Evolutionary conservation across 1,284 basidiomycete genomes (phyloP).

Genomic region (Tylopilus orsonianus): DNA sequence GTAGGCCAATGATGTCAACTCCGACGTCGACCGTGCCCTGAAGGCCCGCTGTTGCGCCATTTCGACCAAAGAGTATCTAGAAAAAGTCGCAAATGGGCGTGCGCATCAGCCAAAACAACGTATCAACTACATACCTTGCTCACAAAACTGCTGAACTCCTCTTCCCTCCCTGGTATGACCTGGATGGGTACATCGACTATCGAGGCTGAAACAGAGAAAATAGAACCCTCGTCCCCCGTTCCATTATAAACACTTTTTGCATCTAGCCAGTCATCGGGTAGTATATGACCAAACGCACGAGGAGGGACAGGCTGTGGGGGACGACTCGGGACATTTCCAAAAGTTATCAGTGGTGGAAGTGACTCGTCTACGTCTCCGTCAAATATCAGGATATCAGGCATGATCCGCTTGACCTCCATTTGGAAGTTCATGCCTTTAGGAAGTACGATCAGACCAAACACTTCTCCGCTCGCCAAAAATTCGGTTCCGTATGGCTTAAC

Average conservation of each 20-base stretch:
- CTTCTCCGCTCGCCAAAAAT: slow-evolving; percentile 65
- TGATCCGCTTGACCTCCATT: slow-evolving; percentile 58
- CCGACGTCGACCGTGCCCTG: slow-evolving; percentile 62
- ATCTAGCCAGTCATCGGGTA: slow-evolving; percentile 65
- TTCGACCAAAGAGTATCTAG: slow-evolving; percentile 64
- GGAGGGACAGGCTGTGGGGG: slow-evolving; percentile 64
- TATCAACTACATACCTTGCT: slow-evolving; percentile 55
- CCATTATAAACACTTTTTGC: slow-evolving; percentile 47
- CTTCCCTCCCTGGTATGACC: slow-evolving; percentile 71
- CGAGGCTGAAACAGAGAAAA: slow-evolving; percentile 57
- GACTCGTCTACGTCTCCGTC: slow-evolving; percentile 61
- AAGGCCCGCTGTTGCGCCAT: slow-evolving; percentile 69
- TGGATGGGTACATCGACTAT: slow-evolving; percentile 71
- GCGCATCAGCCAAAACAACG: neutral
- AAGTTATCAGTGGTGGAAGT: slow-evolving; percentile 2
- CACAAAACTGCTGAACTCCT: slow-evolving; percentile 70
- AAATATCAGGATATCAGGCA: slow-evolving; percentile 73
- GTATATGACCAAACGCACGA: slow-evolving; percentile 70
- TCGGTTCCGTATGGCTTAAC: slow-evolving; percentile 51
- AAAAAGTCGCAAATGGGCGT: neutral
- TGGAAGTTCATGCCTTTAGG: slow-evolving; percentile 64
- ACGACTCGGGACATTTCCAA: slow-evolving; percentile 39
- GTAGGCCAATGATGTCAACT: slow-evolving; percentile 60
- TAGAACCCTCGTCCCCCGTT: slow-evolving; percentile 49
- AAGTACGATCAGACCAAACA: slow-evolving; percentile 62